These are phyloP conservation scores for Fusarium brachygibbosum DNA, from an alignment of 2,329 filamentous ascomycete species.

Conservation along the genomic window DNA sequence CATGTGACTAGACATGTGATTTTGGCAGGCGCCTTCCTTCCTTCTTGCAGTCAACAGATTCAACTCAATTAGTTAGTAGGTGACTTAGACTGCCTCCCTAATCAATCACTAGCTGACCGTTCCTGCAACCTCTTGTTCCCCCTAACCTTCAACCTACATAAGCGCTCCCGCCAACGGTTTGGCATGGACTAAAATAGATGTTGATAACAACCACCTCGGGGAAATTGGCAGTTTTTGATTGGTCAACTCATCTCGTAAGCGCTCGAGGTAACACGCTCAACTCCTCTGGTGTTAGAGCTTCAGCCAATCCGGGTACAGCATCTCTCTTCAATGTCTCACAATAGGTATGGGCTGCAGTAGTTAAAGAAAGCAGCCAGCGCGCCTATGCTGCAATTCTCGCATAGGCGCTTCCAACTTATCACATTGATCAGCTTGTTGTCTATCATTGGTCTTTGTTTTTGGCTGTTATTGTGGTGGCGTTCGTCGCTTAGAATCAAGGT, in stretches of 20 bases:
- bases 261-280: conserved; percentile 36
- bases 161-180: conserved; percentile 40
- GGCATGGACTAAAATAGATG: conserved; percentile 38
- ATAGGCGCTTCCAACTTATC: conserved; percentile 44
- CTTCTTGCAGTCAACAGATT: neutral
- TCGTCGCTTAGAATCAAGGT: conserved; percentile 28
- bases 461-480: conserved; percentile 17
- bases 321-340: conserved; percentile 36
- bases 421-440: conserved; percentile 17
- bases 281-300: conserved; percentile 5
- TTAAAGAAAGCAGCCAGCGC: conserved; percentile 34
- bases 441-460: conserved; percentile 36
- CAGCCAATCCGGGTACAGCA: conserved; percentile 39
- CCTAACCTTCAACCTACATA: conserved; percentile 33
- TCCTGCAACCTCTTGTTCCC: conserved; percentile 9
- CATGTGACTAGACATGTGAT: conserved; percentile 35
- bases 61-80: no score
- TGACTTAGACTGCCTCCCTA: neutral
- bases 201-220: conserved; percentile 30
- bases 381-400: conserved; percentile 46
- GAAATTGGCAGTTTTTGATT: conserved; percentile 34
- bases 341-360: conserved; percentile 22
- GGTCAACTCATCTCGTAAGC: conserved; percentile 37
- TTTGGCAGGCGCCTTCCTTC: neutral
- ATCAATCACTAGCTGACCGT: conserved; percentile 3